Conservation (phyloP, 225 moss, liverwort and hornwort species). For the Marchantia polymorpha region DNA sequence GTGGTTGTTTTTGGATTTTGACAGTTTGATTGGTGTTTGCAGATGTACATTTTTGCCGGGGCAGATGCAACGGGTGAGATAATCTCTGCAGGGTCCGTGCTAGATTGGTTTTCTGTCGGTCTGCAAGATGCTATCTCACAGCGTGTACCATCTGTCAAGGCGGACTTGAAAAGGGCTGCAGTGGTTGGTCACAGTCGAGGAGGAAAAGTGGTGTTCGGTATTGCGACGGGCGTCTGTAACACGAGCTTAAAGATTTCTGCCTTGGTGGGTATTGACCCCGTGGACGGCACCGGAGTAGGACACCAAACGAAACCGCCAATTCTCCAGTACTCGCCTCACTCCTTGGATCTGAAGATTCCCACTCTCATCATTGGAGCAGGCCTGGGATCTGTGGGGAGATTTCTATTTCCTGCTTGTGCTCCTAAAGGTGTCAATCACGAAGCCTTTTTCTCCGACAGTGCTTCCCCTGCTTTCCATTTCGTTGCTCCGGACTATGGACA, state of each 20-base stretch:
- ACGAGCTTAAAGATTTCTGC: constrained; percentile 58
- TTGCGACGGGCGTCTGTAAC: constrained; percentile 55
- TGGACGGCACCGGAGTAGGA: constrained; percentile 59
- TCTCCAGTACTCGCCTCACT: constrained; percentile 42
- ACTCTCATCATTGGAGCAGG: constrained; percentile 71
- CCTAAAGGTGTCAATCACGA: constrained; percentile 66
- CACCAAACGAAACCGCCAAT: constrained; percentile 75
- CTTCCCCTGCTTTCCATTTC: constrained; percentile 58
- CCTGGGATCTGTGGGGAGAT: constrained; percentile 40
- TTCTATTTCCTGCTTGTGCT: constrained; percentile 72
- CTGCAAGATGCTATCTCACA: constrained; percentile 37
- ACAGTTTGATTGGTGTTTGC: constrained; percentile 6
- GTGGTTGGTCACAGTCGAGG: constrained; percentile 80
- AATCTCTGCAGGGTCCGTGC: constrained; percentile 48
- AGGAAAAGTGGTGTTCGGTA: constrained; percentile 79
- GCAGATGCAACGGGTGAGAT: constrained; percentile 71
- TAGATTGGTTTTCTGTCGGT: constrained; percentile 66
- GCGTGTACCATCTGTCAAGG: constrained; percentile 42
- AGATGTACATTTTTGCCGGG: constrained; percentile 63
- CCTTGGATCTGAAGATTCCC: constrained; percentile 49
- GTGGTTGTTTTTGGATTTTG: neutral
- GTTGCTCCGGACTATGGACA: constrained; percentile 72
- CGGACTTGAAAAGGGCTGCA: constrained; percentile 51
- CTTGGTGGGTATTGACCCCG: constrained; percentile 73
- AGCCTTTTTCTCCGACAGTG: constrained; percentile 59